Evolutionary conservation across 768 basidiomycete genomes (phyloP), one percentile per base, ranked within the genome.

Genomic region (Tricholoma matsutake): DNA sequence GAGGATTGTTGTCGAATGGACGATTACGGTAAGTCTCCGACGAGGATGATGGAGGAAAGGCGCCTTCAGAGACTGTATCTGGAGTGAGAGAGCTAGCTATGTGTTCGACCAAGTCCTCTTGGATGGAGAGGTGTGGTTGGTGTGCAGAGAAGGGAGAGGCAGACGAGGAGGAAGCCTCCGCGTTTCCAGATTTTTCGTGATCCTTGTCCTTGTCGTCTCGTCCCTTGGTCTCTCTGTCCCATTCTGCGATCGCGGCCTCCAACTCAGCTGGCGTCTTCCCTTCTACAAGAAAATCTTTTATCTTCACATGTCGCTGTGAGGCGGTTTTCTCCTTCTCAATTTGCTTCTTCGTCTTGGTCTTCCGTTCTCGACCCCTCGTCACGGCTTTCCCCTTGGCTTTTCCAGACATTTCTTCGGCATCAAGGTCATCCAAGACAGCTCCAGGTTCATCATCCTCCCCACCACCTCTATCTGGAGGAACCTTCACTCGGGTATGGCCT

Each of bases 261-360:
- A 91, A 79, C 58, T 83, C 86, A 22, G 73, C 68, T 1, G 89
- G 89, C 63, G 77, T 85, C 71, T 87, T 86, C 8, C 90, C 89
- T 63, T 84, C 83, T 0, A 83, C 84, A 22, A 91, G 77, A 18
- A 90, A 73, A 49, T 83, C 80, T 5, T 86, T 87, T 39, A 91
- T 90, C 75, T 88, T 88, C 22, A 80, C 83, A 63, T 85, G 84
- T 34, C 89, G 78, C 65, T 29, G 61, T 56, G 39, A 22, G n/a
- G 52, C 59, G 57, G 45, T 53, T 32, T 35, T 55, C 54, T 20
- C 60, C 63, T 31, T 58, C 47, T 54, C 56, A 49, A 22, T 62
- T 35, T 54, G 74, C 72, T 16, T 28, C 34, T 56, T 55, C 54
- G 52, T 61, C 59, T 60, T 75, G 69, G 60, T 64, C 68, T 63